Conservation (phyloP, 139 green algal genomes). For the Haematococcus lacustris region DNA sequence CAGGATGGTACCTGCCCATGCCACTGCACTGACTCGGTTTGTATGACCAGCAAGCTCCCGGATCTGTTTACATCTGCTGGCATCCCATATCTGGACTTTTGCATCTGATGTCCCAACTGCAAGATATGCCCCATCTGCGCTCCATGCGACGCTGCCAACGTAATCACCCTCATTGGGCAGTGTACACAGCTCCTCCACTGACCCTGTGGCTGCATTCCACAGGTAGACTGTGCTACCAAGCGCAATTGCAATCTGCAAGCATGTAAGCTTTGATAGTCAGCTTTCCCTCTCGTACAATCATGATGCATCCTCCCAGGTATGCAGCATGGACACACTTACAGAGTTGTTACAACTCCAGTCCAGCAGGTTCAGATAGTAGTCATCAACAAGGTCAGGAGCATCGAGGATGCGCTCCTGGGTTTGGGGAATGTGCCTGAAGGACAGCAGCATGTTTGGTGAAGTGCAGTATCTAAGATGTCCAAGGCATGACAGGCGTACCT, state of each 20-base stretch:
- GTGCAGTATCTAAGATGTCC: too few relatives aligned
- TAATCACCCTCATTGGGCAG: slow-evolving; percentile 74
- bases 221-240: slow-evolving; percentile 86
- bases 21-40: slow-evolving; percentile 72
- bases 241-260: slow-evolving; percentile 75
- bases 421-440: slow-evolving; percentile 52
- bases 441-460: not conserved
- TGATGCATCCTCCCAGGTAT: not conserved
- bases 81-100: slow-evolving; percentile 82
- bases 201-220: slow-evolving; percentile 80
- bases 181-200: slow-evolving; percentile 76
- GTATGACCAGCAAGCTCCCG: slow-evolving; percentile 82
- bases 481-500: not conserved
- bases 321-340: slow-evolving; percentile 38
- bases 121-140: slow-evolving; percentile 83
- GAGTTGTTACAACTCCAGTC: slow-evolving; percentile 85
- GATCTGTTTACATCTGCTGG: slow-evolving; percentile 44
- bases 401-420: slow-evolving; percentile 90
- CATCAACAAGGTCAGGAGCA: slow-evolving; percentile 91
- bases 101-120: slow-evolving; percentile 47
- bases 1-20: slow-evolving; percentile 82
- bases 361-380: slow-evolving; percentile 98
- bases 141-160: slow-evolving; percentile 82
- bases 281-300: not conserved
- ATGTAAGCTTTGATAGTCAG: not conserved